phyloP scores from a whole-genome alignment of 148 eudicot genomes.

The Rheum nobile region DNA sequence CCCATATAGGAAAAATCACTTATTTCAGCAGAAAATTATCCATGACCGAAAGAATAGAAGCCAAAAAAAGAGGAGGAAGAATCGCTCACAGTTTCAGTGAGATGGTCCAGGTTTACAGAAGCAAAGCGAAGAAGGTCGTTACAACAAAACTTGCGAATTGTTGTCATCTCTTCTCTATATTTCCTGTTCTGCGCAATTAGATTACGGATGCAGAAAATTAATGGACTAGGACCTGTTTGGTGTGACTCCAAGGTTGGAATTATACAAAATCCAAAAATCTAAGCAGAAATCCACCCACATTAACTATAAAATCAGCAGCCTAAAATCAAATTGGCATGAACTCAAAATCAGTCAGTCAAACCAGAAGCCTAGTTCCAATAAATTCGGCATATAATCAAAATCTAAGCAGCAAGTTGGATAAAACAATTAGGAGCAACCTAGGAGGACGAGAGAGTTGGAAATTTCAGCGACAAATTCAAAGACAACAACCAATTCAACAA shows the following conservation, averaged over 20 bases:
- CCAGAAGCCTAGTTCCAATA: too few relatives aligned
- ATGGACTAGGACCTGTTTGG: neutral
- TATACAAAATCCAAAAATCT: too few relatives aligned
- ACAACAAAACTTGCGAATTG: conserved; percentile 75
- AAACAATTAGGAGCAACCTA: too few relatives aligned
- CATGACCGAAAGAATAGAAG: neutral
- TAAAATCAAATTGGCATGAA: neutral
- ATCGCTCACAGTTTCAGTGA: conserved; percentile 76
- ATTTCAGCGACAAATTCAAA: too few relatives aligned
- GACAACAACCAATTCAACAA: too few relatives aligned
- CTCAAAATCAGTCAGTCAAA: too few relatives aligned
- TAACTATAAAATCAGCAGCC: neutral
- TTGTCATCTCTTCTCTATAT: conserved; percentile 46
- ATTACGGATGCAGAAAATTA: neutral
- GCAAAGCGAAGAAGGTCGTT: conserved; percentile 90
- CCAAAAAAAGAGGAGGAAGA: neutral
- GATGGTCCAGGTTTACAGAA: conserved; percentile 82
- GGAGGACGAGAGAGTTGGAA: too few relatives aligned
- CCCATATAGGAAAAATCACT: neutral
- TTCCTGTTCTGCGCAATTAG: neutral
- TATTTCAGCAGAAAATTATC: neutral
- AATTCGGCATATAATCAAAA: too few relatives aligned
- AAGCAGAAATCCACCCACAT: too few relatives aligned
- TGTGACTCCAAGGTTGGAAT: too few relatives aligned
- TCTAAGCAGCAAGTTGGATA: too few relatives aligned